A percentile compares a stretch with the other conserved stretches of the same genome.
Evolutionary conservation across 768 basidiomycete genomes (phyloP).

Genomic region (Suillus plorans): DNA sequence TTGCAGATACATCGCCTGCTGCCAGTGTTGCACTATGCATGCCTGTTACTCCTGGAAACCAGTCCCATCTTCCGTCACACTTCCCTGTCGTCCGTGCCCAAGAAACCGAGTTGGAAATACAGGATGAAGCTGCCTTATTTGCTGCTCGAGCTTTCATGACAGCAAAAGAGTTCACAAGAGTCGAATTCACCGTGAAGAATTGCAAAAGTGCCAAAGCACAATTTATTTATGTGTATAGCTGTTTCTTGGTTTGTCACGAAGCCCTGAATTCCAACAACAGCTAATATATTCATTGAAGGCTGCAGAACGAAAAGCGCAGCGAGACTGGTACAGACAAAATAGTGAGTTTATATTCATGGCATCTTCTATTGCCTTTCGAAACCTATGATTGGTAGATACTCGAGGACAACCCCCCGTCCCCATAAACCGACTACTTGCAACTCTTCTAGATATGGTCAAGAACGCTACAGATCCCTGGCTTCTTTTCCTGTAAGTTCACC

Average conservation of each 20-base stretch:
- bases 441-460: constrained; percentile 59
- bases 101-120: constrained; percentile 49
- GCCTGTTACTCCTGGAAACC: constrained; percentile 25
- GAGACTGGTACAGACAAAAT: constrained; percentile 83
- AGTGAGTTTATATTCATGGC: constrained; percentile 43
- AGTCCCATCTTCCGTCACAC: constrained; percentile 11
- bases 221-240: constrained; percentile 79
- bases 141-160: constrained; percentile 76
- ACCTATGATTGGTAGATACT: constrained; percentile 45
- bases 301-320: constrained; percentile 77
- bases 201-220: constrained; percentile 71
- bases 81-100: constrained; percentile 28
- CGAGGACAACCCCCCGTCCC: constrained; percentile 69
- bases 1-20: constrained; percentile 25
- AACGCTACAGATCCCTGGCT: constrained; percentile 75
- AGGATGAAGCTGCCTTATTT: constrained; percentile 72
- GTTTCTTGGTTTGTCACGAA: constrained; percentile 70
- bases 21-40: constrained; percentile 33
- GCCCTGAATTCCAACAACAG: constrained; percentile 6
- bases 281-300: constrained; percentile 46
- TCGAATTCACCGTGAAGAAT: constrained; percentile 58
- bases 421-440: constrained; percentile 55
- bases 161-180: constrained; percentile 75
- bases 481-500: constrained; percentile 67
- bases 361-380: not conserved